Percentiles rank a stretch among this genome's conserved stretches.
Conservation (phyloP, 768 basidiomycete species). For the Calocybe indica region DNA sequence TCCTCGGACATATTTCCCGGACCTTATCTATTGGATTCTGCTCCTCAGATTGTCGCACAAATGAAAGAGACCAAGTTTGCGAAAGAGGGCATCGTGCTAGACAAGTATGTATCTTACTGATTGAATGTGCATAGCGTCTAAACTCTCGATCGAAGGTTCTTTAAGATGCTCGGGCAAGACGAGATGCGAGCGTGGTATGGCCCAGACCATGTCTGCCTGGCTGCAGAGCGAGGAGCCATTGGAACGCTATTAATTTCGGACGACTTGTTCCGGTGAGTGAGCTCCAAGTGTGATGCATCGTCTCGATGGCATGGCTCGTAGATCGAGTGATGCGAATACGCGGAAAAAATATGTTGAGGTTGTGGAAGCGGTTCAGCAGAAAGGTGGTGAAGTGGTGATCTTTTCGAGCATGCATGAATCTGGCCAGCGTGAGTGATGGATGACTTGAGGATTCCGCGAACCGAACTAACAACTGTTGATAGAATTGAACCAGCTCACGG, state of each 20-base stretch:
- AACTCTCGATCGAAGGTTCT: conserved; percentile 57
- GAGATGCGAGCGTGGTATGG: conserved; percentile 99
- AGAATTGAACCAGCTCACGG: conserved; percentile 96
- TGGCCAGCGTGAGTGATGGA: conserved; percentile 77
- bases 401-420: conserved; percentile 99
- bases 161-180: conserved; percentile 93
- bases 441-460: conserved; percentile 3
- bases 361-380: conserved; percentile 83
- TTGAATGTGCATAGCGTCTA: neutral
- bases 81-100: conserved; percentile 84
- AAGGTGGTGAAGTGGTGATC: conserved; percentile 90
- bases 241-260: conserved; percentile 95
- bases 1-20: neutral
- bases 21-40: neutral
- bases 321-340: conserved; percentile 71
- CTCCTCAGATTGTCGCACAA: conserved; percentile 56
- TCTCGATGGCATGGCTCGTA: conserved; percentile 20
- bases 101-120: conserved; percentile 48
- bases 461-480: conserved; percentile 1
- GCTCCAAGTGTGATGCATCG: neutral
- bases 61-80: conserved; percentile 97
- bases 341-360: conserved; percentile 83
- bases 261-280: conserved; percentile 76
- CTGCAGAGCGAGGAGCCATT: conserved; percentile 89
- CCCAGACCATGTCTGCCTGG: conserved; percentile 87